Base-by-base conservation (phyloP, 306 rosid species). In the Albizia julibrissin region DNA sequence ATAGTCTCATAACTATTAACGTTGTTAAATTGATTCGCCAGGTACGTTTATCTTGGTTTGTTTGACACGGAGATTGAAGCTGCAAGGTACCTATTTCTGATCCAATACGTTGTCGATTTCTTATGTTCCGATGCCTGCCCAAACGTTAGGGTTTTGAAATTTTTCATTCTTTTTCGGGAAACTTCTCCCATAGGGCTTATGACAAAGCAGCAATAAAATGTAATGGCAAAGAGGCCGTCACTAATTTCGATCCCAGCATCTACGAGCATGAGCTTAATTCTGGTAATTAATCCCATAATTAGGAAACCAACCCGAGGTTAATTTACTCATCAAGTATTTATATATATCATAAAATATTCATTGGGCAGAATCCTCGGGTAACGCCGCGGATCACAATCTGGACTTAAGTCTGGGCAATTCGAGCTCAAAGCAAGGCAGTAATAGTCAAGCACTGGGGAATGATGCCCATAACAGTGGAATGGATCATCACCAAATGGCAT, bases 151-250 rank as follows among this genome's bases (percentile, higher is more conserved):
- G 73, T 85, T 83, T 85, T 73, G 77, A 85, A 64, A 9, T 40
- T 10, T 10, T 69, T 42, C 13, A 1, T 31, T 85, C 37, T 76
- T 47, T 24, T 64, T 43, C 59, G 56, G 58, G 34, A 43, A 50
- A n/a, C 40, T 81, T 70, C 70, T 4, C 58, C 71, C 72, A 71
- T 81, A 95, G 99, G 91, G 98, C 98, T 5, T 96, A 96, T 86
- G 99, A 96, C 84, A 96, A 96, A 86, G 99, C 99, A 80, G 99
- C 99, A 59, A 96, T 96, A 8, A 96, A 93, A 88, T 96, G 93
- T 78, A 96, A 96, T 74, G 99, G 99, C 75, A 96, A 96, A 83
- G 99, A 96, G 61, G 98, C 99, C 75, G 97, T 96, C 74, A 96
- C 99, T 22, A 96, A 96, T 82, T 96, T 96, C 80, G 99, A 96